A percentile compares a stretch with the other conserved stretches of the same genome.
Conservation (phyloP, 1,284 basidiomycete genomes). For the Fomitopsis pinicola region DNA sequence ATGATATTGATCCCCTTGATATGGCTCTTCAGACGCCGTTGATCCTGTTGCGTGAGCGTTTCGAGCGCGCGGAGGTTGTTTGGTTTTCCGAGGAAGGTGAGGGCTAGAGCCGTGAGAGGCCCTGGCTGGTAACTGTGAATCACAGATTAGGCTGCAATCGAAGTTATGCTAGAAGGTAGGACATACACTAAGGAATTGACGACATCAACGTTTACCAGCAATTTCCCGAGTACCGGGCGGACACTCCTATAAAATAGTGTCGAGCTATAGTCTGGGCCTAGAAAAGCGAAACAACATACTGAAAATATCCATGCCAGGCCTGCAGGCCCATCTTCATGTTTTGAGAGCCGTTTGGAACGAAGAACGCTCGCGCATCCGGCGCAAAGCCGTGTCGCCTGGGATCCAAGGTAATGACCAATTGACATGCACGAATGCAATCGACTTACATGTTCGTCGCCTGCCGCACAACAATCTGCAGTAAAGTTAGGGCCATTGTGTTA, state of each 20-base stretch:
- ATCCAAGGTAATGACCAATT: neutral
- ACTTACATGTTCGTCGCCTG: slow-evolving; percentile 23
- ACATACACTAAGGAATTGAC: slow-evolving; percentile 18
- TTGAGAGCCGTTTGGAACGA: neutral
- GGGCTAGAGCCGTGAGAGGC: slow-evolving; percentile 22
- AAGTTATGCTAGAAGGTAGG: neutral
- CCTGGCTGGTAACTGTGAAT: slow-evolving; percentile 30
- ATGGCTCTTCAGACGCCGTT: slow-evolving; percentile 27
- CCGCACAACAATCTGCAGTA: slow-evolving; percentile 22
- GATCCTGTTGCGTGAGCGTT: slow-evolving; percentile 14
- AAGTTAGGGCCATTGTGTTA: slow-evolving; percentile 15
- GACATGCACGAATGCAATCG: neutral
- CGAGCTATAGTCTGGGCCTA: too few relatives aligned
- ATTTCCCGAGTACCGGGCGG: slow-evolving; percentile 15
- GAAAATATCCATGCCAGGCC: slow-evolving; percentile 15
- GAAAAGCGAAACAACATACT: neutral
- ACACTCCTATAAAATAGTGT: slow-evolving; percentile 9
- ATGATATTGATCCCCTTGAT: slow-evolving; percentile 27
- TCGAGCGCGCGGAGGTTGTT: slow-evolving; percentile 20
- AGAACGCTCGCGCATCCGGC: slow-evolving; percentile 14
- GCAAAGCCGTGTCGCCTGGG: slow-evolving; percentile 19
- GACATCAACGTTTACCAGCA: slow-evolving; percentile 23
- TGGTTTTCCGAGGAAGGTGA: slow-evolving; percentile 16
- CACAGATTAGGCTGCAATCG: neutral
- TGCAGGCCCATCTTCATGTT: slow-evolving; percentile 10